Conservation (phyloP, 177 flowering plant genomes). For the Vitis hybrid region DNA sequence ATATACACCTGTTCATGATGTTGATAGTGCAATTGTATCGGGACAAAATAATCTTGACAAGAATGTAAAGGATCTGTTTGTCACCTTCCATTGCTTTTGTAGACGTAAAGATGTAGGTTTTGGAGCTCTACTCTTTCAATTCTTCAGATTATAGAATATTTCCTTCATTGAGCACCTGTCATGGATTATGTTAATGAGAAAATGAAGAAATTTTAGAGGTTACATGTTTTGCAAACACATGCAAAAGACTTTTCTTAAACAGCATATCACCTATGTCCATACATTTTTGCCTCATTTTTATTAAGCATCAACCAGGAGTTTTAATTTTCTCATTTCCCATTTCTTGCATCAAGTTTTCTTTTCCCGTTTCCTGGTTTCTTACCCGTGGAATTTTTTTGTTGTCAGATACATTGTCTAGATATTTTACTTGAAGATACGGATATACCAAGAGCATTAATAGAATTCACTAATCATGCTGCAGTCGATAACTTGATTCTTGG, state of each 20-base stretch:
- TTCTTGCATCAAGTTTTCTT: background rate
- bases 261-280: background rate
- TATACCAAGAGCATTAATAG: conserved; percentile 59
- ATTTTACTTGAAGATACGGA: conserved; percentile 65
- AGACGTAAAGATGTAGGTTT: conserved; percentile 74
- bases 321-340: too few species aligned
- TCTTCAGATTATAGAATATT: background rate
- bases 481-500: conserved; percentile 73
- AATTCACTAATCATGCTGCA: conserved; percentile 54
- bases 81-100: conserved; percentile 79
- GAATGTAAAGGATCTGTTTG: conserved; percentile 60
- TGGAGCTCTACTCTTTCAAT: background rate
- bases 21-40: conserved; percentile 10
- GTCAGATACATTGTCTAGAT: conserved; percentile 72
- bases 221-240: background rate
- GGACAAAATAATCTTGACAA: conserved; percentile 30
- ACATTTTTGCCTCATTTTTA: background rate
- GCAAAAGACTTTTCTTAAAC: background rate
- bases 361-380: background rate
- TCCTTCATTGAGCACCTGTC: background rate
- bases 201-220: background rate
- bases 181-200: too few species aligned
- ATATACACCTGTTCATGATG: conserved; percentile 23
- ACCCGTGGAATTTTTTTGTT: background rate
- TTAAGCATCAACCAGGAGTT: too few species aligned